Conservation (phyloP, 164 flowering plant species). For the Magnolia kwangsiensis region DNA sequence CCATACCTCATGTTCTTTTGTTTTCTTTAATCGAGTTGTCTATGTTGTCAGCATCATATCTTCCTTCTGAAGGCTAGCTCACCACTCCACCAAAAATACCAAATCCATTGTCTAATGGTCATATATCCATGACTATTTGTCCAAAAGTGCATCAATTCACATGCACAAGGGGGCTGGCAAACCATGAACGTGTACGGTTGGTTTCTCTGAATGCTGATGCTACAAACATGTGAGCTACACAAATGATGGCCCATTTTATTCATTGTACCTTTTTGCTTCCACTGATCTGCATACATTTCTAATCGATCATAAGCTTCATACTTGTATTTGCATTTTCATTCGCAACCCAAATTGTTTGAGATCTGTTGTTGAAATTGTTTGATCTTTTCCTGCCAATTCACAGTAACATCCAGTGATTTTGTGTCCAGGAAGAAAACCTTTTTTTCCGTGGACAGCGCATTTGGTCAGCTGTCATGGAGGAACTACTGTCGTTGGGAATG, state of each 20-base stretch:
- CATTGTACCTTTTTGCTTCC: background rate
- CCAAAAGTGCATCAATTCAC: too few species aligned
- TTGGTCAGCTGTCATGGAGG: conserved; percentile 77
- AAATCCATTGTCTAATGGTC: conserved; percentile 36
- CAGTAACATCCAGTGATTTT: conserved; percentile 4
- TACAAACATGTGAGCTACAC: too few species aligned
- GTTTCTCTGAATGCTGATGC: too few species aligned
- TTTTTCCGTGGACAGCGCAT: conserved; percentile 80
- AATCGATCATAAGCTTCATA: background rate
- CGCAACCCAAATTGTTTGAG: background rate
- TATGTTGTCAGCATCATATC: conserved; percentile 33
- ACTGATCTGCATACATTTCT: background rate
- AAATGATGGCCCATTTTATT: too few species aligned
- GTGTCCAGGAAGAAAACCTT: conserved; percentile 49
- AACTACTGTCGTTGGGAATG: conserved; percentile 85
- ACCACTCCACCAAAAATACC: conserved; percentile 89
- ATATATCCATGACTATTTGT: too few species aligned
- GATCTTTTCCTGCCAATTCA: background rate
- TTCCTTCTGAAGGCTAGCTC: conserved; percentile 55
- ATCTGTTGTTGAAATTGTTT: background rate
- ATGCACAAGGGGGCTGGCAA: too few species aligned
- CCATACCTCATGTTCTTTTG: conserved; percentile 56
- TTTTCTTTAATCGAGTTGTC: conserved; percentile 52
- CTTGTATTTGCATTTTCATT: background rate
- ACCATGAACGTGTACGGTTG: too few species aligned